phyloP scores from a whole-genome alignment of 306 rosid genomes.

The Malus fusca region DNA sequence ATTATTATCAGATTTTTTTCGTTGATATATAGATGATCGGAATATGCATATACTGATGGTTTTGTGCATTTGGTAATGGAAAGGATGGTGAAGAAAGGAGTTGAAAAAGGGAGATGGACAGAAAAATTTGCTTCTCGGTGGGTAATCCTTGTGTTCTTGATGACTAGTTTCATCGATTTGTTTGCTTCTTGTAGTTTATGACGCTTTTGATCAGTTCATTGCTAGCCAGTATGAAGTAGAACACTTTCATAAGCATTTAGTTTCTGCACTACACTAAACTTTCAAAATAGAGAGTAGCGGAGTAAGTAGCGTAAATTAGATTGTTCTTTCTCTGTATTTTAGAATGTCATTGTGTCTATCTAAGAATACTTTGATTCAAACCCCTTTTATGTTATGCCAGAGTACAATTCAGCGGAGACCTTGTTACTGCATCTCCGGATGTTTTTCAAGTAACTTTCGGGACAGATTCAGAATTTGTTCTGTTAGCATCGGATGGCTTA shows the following conservation, averaged over 20 bases:
- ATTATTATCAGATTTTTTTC: not conserved
- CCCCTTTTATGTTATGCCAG: conserved; percentile 35
- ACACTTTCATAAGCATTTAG: not conserved
- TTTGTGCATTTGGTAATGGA: conserved; percentile 27
- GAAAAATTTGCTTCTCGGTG: conserved; percentile 91
- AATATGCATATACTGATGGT: conserved; percentile 24
- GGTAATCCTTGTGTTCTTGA: conserved; percentile 26
- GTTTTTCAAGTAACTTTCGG: conserved; percentile 69
- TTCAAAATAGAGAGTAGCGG: not conserved
- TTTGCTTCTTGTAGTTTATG: not conserved
- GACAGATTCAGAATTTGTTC: conserved; percentile 66
- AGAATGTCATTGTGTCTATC: not conserved
- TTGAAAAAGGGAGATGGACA: conserved; percentile 78
- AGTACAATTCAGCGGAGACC: conserved; percentile 65
- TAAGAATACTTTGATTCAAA: not conserved
- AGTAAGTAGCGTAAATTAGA: not conserved
- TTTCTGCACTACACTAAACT: not conserved
- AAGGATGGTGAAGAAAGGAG: conserved; percentile 92
- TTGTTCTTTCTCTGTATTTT: not conserved
- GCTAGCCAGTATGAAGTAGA: not conserved
- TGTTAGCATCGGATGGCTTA: conserved; percentile 94
- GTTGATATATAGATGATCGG: conserved; percentile 9
- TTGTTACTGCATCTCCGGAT: conserved; percentile 81
- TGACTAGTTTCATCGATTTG: not conserved
- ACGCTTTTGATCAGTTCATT: not conserved